Evolutionary conservation across 2,329 filamentous ascomycete species (phyloP).

Genomic region (Leptodontidium sp.): DNA sequence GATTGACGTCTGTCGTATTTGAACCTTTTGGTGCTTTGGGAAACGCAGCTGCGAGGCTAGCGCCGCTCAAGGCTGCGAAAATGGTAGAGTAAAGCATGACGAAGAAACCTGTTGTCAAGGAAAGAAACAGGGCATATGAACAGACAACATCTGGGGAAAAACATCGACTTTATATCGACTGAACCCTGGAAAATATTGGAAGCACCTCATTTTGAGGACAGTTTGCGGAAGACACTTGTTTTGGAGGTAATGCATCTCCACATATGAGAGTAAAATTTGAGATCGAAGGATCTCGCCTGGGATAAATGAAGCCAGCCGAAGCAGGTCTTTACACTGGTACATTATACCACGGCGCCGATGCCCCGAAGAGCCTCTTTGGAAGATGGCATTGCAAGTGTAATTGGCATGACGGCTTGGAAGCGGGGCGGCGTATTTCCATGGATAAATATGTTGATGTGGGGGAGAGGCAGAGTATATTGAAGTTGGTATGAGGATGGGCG

Average conservation of each 20-base stretch:
- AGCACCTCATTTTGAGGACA: conserved; percentile 9
- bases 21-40: neutral
- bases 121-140: neutral
- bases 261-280: conserved; percentile 9
- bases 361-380: neutral
- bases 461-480: conserved; percentile 2
- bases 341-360: neutral
- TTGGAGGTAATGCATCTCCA: neutral
- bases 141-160: neutral
- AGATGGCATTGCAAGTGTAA: neutral
- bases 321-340: neutral
- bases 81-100: conserved; percentile 6
- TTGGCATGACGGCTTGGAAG: neutral
- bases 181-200: neutral
- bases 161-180: conserved; percentile 4
- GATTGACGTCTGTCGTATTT: conserved; percentile 42
- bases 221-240: neutral
- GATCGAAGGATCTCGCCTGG: neutral
- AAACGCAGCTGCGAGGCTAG: neutral
- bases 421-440: neutral
- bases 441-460: conserved; percentile 10
- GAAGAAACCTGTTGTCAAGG: neutral
- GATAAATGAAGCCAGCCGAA: conserved; percentile 5
- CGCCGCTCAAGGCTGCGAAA: conserved; percentile 3
- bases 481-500: neutral